These are phyloP conservation scores for Forsythia viridissima DNA, from an alignment of 257 asterid genomes.

Conservation along the genomic window DNA sequence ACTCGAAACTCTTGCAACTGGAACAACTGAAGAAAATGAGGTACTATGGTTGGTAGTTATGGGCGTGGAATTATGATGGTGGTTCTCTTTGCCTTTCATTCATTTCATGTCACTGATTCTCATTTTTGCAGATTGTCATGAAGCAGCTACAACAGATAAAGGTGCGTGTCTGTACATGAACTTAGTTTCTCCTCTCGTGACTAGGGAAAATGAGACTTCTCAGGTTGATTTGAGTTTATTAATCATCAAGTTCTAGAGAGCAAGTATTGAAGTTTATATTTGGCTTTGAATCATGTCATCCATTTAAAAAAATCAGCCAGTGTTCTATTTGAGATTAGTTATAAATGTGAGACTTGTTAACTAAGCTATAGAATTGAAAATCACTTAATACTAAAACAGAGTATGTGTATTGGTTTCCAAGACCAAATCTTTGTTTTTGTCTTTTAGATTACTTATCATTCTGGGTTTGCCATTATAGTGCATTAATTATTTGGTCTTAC, in stretches of 20 bases:
- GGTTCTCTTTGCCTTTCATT: slow-evolving; percentile 7
- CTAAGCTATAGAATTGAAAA: too few species aligned
- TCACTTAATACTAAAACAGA: too few species aligned
- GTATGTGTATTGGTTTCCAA: too few species aligned
- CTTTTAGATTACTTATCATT: neutral
- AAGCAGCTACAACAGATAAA: slow-evolving; percentile 55
- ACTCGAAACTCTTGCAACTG: slow-evolving; percentile 76
- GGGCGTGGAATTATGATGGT: slow-evolving; percentile 8
- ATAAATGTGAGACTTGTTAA: too few species aligned
- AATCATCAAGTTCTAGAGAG: neutral
- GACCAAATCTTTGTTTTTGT: neutral
- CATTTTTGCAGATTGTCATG: slow-evolving; percentile 51
- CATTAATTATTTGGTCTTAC: neutral
- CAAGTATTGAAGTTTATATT: neutral
- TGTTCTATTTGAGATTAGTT: too few species aligned
- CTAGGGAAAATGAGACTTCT: neutral
- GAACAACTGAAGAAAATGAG: slow-evolving; percentile 85
- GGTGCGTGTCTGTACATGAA: slow-evolving; percentile 31
- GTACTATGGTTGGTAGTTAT: slow-evolving; percentile 36
- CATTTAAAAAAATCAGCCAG: too few species aligned
- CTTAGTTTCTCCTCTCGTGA: neutral
- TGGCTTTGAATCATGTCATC: neutral
- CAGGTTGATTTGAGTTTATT: neutral
- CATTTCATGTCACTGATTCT: slow-evolving; percentile 18
- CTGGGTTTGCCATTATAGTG: neutral